A percentile compares a stretch with the other conserved stretches of the same genome.
phyloP scores from a whole-genome alignment of 495 filamentous ascomycete species.

The Talaromyces borbonicus region DNA sequence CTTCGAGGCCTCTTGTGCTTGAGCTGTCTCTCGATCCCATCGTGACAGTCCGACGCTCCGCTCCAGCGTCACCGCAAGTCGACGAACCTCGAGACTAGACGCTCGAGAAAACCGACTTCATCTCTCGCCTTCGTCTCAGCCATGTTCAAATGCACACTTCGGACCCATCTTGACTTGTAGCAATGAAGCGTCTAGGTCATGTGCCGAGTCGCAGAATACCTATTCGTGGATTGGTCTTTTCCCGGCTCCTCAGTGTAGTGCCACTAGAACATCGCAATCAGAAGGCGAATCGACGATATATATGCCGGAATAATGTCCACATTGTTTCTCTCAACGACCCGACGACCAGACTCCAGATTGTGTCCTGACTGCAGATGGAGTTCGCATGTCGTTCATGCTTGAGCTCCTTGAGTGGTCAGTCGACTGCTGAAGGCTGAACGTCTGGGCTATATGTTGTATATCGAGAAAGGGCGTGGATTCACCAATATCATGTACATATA shows the following conservation, averaged over 20 bases:
- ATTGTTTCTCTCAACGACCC: too few species aligned
- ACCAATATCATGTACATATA: not conserved
- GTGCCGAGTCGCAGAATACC: not conserved
- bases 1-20: not conserved
- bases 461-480: constrained; percentile 7
- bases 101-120: not conserved
- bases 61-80: not conserved
- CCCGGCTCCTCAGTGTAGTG: constrained; percentile 12
- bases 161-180: constrained; percentile 29
- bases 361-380: constrained; percentile 18
- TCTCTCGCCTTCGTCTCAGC: constrained; percentile 2
- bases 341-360: not conserved
- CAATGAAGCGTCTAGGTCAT: constrained; percentile 32
- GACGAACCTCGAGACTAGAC: not conserved
- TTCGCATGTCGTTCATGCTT: constrained; percentile 34
- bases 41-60: not conserved
- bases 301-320: too few species aligned
- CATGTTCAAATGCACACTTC: constrained; percentile 14
- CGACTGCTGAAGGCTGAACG: constrained; percentile 3
- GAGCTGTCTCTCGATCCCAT: constrained; percentile 3
- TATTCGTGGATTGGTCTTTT: constrained; percentile 35
- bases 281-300: too few species aligned
- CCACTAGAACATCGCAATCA: not conserved
- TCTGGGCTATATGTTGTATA: constrained; percentile 6
- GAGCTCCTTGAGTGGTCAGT: constrained; percentile 24